phyloP scores from a whole-genome alignment of 305 asterid genomes.

The Fraxinus dipetala region DNA sequence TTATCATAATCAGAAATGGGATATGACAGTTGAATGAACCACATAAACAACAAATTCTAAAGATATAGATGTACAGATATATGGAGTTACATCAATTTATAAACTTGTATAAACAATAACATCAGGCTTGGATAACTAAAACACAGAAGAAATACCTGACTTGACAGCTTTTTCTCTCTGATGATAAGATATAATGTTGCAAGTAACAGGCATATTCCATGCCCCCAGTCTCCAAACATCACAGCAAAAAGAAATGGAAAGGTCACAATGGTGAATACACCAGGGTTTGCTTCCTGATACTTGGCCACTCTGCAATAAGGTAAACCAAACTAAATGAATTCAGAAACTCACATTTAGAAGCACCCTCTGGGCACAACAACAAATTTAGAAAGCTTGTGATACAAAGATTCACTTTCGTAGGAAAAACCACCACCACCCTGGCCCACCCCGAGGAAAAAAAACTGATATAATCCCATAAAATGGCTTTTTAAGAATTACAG shows the following conservation, averaged over 20 bases:
- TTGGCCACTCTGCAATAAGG: slow-evolving; percentile 72
- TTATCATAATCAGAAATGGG: not conserved
- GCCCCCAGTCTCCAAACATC: slow-evolving; percentile 99
- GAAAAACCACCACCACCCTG: not conserved
- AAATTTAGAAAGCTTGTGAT: slow-evolving; percentile 1
- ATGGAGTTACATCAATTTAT: not conserved
- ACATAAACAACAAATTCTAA: not conserved
- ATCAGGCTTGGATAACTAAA: slow-evolving; percentile 2
- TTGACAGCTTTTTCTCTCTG: slow-evolving; percentile 66
- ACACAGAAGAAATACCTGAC: slow-evolving; percentile 58
- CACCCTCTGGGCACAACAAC: not conserved
- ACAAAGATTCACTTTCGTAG: not conserved
- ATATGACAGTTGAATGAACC: not conserved
- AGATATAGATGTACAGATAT: not conserved
- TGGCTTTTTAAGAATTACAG: not conserved
- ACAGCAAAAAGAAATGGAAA: slow-evolving; percentile 95
- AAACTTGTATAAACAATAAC: not conserved
- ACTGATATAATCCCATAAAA: not conserved
- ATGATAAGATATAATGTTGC: slow-evolving; percentile 61
- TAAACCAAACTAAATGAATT: slow-evolving; percentile 7
- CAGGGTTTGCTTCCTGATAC: slow-evolving; percentile 98
- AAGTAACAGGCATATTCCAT: slow-evolving; percentile 87
- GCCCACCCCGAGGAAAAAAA: not conserved
- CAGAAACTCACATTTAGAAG: not conserved
- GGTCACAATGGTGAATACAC: slow-evolving; percentile 84